phyloP scores from a whole-genome alignment of 371 early-diverging fungal species.

The Syncephalastrum sp. region DNA sequence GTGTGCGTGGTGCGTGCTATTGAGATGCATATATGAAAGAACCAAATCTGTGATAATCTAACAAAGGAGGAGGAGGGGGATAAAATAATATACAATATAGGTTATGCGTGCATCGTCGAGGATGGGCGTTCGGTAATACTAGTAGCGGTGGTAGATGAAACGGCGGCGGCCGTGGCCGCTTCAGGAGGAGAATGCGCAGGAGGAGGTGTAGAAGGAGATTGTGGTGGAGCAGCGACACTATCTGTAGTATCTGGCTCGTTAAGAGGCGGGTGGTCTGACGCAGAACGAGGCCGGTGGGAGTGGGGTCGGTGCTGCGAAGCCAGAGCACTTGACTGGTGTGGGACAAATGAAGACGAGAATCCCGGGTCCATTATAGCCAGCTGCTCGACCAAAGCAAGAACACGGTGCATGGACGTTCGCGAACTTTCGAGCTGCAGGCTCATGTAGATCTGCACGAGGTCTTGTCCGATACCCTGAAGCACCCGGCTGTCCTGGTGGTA shows the following conservation, averaged over 20 bases:
- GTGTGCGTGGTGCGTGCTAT: no score
- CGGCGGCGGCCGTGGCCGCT: background rate
- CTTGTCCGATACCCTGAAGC: conserved; percentile 20
- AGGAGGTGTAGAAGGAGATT: background rate
- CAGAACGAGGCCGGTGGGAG: no score
- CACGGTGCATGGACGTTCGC: conserved; percentile 13
- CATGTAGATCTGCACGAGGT: conserved; percentile 20
- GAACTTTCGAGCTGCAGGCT: conserved; percentile 16
- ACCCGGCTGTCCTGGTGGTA: conserved; percentile 20
- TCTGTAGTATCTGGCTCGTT: no score
- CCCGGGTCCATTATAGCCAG: conserved; percentile 4
- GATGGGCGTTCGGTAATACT: no score
- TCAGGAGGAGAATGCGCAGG: conserved; percentile 5
- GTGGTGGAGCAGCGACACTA: no score
- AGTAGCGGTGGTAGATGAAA: background rate
- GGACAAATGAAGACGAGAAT: no score
- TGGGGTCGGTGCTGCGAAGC: no score
- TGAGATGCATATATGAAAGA: background rate
- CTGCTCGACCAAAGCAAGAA: conserved; percentile 11
- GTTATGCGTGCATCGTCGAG: background rate
- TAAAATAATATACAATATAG: background rate
- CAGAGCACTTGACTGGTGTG: no score
- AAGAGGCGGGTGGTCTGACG: no score
- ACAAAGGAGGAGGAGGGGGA: background rate
- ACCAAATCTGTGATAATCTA: background rate